Evolutionary conservation across 2,329 filamentous ascomycete genomes (phyloP).

Genomic region (Periconia sp.): DNA sequence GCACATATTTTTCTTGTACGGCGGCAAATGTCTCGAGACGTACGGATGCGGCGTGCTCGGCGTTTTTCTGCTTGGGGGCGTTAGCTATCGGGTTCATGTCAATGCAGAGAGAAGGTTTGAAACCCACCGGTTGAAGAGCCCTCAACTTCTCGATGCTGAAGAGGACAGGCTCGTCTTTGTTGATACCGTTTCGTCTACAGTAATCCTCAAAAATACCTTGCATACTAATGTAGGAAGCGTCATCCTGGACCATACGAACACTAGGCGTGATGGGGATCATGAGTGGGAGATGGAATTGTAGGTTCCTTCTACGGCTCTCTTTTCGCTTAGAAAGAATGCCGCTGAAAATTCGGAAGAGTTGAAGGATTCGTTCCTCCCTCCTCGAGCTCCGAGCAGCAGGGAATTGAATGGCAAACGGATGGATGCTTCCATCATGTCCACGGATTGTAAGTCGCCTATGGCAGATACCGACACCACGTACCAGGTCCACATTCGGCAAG

Average conservation of each 20-base stretch:
- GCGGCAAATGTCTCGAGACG: conserved; percentile 90
- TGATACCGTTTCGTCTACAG: conserved; percentile 81
- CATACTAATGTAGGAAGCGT: conserved; percentile 88
- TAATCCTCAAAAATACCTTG: conserved; percentile 97
- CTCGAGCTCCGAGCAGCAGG: conserved; percentile 90
- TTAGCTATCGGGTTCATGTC: conserved; percentile 9
- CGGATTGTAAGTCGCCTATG: conserved; percentile 94
- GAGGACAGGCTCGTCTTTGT: conserved; percentile 92
- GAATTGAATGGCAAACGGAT: conserved; percentile 95
- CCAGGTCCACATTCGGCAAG: conserved; percentile 89
- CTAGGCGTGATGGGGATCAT: conserved; percentile 96
- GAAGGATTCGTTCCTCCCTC: conserved; percentile 90
- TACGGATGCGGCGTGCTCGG: conserved; percentile 71
- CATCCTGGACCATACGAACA: conserved; percentile 93
- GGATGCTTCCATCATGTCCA: conserved; percentile 95
- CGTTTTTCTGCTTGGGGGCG: conserved; percentile 56
- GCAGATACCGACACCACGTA: conserved; percentile 86
- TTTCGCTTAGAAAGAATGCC: conserved; percentile 89
- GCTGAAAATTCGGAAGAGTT: conserved; percentile 97
- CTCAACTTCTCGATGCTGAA: conserved; percentile 95
- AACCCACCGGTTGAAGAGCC: conserved; percentile 54
- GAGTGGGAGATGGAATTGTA: conserved; percentile 93
- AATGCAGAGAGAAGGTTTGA: background rate
- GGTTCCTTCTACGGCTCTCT: conserved; percentile 87
- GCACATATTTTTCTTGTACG: conserved; percentile 92